Evolutionary conservation across 2,329 filamentous ascomycete species (phyloP).

Genomic region (Fusarium siculi): DNA sequence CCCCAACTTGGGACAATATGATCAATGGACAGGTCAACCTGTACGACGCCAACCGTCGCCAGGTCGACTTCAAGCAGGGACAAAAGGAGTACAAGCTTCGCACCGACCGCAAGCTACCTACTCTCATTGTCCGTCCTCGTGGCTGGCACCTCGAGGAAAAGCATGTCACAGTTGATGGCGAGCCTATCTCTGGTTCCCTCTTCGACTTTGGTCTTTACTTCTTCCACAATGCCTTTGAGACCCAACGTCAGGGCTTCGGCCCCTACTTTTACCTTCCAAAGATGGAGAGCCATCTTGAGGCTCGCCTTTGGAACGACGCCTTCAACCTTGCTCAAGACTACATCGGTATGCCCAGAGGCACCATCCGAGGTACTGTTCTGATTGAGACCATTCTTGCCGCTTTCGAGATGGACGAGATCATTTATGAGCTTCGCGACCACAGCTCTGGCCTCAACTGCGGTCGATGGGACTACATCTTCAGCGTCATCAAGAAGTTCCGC

Average conservation of each 20-base stretch:
- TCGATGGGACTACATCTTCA: conserved; percentile 99
- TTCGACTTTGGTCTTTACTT: conserved; percentile 99
- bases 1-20: conserved; percentile 99
- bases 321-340: conserved; percentile 97
- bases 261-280: conserved; percentile 99
- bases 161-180: conserved; percentile 94
- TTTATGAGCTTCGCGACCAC: conserved; percentile 98
- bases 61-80: conserved; percentile 96
- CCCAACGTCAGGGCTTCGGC: conserved; percentile 83
- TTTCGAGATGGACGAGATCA: conserved; percentile 99
- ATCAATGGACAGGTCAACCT: conserved; percentile 98
- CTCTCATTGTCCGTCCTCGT: conserved; percentile 91
- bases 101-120: conserved; percentile 85
- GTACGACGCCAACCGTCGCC: conserved; percentile 91
- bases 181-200: conserved; percentile 89
- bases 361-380: conserved; percentile 92
- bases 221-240: conserved; percentile 95
- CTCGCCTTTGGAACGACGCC: conserved; percentile 96
- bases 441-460: conserved; percentile 97
- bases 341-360: conserved; percentile 88
- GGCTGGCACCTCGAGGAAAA: conserved; percentile 99
- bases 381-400: conserved; percentile 98
- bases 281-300: conserved; percentile 98
- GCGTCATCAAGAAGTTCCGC: conserved; percentile 99
- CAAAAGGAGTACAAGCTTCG: conserved; percentile 97